Conservation (phyloP, 768 basidiomycete species). For the Mrakia blollopis region DNA sequence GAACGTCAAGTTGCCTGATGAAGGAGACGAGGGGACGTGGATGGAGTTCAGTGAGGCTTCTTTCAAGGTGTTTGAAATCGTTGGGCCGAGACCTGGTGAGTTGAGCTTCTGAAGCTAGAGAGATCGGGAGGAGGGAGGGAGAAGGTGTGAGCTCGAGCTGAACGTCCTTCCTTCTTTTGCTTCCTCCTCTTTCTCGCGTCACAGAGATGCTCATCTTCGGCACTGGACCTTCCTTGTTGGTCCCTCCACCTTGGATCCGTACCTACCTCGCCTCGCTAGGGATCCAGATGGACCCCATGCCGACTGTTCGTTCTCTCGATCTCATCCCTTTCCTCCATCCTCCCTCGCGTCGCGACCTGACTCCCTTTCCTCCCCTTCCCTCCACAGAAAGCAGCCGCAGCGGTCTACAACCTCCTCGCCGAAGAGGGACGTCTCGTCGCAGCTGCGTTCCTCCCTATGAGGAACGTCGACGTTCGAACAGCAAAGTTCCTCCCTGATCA, state of each 20-base stretch:
- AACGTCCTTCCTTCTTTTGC: background rate
- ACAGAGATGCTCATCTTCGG: conserved; percentile 86
- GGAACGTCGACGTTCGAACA: conserved; percentile 41
- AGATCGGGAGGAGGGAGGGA: background rate
- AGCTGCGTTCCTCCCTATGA: conserved; percentile 71
- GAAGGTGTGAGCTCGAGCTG: background rate
- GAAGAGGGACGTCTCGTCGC: conserved; percentile 93
- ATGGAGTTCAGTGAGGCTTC: conserved; percentile 66
- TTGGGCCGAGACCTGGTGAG: conserved; percentile 80
- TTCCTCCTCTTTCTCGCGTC: too few species aligned
- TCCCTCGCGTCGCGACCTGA: background rate
- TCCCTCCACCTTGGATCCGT: conserved; percentile 63
- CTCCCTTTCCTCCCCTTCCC: background rate
- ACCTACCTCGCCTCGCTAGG: conserved; percentile 67
- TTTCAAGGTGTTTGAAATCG: conserved; percentile 73
- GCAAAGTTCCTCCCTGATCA: background rate
- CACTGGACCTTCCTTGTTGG: conserved; percentile 67
- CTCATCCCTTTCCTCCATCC: background rate
- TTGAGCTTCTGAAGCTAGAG: background rate
- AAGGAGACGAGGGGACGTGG: conserved; percentile 48
- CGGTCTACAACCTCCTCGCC: conserved; percentile 86
- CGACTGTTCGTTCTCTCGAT: conserved; percentile 56
- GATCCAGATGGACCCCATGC: conserved; percentile 84
- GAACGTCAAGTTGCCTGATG: conserved; percentile 61
- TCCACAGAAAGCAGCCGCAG: conserved; percentile 66